Evolutionary conservation across 2,329 filamentous ascomycete genomes (phyloP).

Genomic region (Fusarium citri): DNA sequence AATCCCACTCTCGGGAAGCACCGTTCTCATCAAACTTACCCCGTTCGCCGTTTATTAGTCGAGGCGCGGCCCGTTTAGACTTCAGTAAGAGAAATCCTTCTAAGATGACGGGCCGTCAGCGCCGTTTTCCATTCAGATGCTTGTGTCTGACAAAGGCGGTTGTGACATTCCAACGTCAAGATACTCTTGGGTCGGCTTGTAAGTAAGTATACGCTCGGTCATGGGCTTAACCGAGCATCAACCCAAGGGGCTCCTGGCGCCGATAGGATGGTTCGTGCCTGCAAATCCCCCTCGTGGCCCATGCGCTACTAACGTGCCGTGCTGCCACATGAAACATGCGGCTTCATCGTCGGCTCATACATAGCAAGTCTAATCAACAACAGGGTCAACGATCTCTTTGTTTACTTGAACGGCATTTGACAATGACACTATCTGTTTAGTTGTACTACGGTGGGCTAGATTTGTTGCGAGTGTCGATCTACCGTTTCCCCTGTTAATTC

Average conservation of each 20-base stretch:
- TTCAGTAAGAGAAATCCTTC: conserved; percentile 21
- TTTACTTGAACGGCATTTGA: not conserved
- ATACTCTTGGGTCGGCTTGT: not conserved
- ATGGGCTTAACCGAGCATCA: not conserved
- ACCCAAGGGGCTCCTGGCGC: conserved; percentile 33
- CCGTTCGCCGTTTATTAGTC: conserved; percentile 33
- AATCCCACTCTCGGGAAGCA: conserved; percentile 19
- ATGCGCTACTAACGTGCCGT: conserved; percentile 26
- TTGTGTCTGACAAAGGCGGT: conserved; percentile 3
- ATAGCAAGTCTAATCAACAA: conserved; percentile 9
- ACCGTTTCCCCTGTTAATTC: not conserved
- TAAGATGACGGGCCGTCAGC: conserved; percentile 12
- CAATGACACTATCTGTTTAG: not conserved
- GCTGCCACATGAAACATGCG: conserved; percentile 41
- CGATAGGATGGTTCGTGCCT: conserved; percentile 42
- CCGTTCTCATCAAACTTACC: conserved; percentile 27
- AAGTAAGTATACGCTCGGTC: not conserved
- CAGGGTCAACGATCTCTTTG: conserved; percentile 1
- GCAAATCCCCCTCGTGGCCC: conserved; percentile 33
- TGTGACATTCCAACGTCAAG: not conserved
- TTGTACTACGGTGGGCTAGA: not conserved
- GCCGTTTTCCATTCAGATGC: conserved; percentile 1
- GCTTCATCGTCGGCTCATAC: conserved; percentile 28
- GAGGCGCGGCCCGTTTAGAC: conserved; percentile 36
- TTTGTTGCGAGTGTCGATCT: not conserved